Evolutionary conservation across 1,284 basidiomycete genomes (phyloP).

Genomic region (Pseudozyma flocculosa): DNA sequence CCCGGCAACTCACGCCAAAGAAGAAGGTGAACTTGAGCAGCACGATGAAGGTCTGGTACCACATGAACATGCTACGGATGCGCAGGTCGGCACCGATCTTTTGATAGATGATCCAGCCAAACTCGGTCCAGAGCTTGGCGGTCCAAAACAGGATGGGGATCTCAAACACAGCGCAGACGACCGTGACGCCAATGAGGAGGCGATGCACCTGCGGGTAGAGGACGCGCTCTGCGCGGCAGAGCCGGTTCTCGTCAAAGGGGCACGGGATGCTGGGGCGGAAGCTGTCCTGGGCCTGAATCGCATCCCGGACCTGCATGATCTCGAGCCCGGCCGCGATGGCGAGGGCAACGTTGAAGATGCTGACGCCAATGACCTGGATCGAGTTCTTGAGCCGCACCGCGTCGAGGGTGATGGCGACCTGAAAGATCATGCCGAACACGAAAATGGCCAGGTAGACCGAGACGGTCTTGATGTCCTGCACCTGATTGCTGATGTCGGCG

Average conservation of each 20-base stretch:
- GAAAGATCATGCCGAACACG: conserved; percentile 44
- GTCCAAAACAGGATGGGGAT: conserved; percentile 27
- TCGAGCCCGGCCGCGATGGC: conserved; percentile 44
- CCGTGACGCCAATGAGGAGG: conserved; percentile 42
- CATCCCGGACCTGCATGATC: conserved; percentile 41
- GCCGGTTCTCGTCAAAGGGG: conserved; percentile 5
- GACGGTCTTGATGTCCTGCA: conserved; percentile 49
- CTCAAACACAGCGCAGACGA: conserved; percentile 36
- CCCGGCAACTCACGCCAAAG: conserved; percentile 25
- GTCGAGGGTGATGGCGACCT: conserved; percentile 43
- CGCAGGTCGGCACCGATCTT: conserved; percentile 46
- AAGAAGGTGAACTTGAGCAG: conserved; percentile 51
- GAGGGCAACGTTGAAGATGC: conserved; percentile 47
- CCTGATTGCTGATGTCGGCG: conserved; percentile 19
- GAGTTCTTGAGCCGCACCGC: conserved; percentile 49
- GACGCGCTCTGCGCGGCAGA: conserved; percentile 16
- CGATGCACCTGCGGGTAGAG: conserved; percentile 32
- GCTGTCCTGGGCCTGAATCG: conserved; percentile 30
- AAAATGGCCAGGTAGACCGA: conserved; percentile 47
- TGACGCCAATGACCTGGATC: conserved; percentile 45
- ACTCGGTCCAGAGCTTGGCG: conserved; percentile 44
- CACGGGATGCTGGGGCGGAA: conserved; percentile 26
- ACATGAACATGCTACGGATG: conserved; percentile 39
- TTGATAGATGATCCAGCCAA: conserved; percentile 50
- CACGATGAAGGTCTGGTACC: conserved; percentile 50